Evolutionary conservation across 2,329 filamentous ascomycete genomes (phyloP).

Genomic region (Botrytis paeoniae): DNA sequence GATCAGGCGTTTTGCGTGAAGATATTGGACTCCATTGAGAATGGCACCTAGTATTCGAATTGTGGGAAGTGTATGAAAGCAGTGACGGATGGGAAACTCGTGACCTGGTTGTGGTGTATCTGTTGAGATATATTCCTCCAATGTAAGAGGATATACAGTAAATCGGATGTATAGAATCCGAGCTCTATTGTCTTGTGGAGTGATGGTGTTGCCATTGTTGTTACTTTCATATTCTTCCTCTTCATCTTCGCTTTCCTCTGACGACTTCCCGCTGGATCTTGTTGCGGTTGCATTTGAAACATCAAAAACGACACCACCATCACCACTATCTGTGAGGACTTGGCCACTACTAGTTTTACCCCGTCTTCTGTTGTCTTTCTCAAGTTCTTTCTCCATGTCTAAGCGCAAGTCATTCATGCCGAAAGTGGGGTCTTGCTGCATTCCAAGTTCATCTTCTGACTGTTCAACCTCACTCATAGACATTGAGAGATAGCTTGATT

Average conservation of each 20-base stretch:
- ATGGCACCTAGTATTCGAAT: conserved; percentile 57
- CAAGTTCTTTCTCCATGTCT: conserved; percentile 16
- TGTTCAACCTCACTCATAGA: conserved; percentile 6
- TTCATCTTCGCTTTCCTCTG: not conserved
- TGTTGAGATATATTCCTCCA: conserved; percentile 55
- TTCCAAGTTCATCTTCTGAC: conserved; percentile 8
- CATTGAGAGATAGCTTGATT: conserved; percentile 4
- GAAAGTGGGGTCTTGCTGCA: conserved; percentile 6
- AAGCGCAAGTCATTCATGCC: conserved; percentile 2
- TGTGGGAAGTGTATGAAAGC: conserved; percentile 58
- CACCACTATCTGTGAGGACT: not conserved
- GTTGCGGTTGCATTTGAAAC: not conserved
- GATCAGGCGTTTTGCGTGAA: conserved; percentile 58
- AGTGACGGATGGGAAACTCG: conserved; percentile 46
- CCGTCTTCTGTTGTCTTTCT: conserved; percentile 11
- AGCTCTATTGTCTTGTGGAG: conserved; percentile 3
- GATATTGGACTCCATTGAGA: conserved; percentile 61
- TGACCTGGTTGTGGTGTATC: conserved; percentile 27
- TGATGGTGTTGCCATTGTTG: conserved; percentile 2
- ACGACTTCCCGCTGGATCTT: not conserved
- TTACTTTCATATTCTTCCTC: not conserved
- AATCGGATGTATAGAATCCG: conserved; percentile 45
- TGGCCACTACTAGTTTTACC: not conserved
- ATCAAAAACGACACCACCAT: not conserved
- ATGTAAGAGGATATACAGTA: conserved; percentile 60